A percentile compares a stretch with the other conserved stretches of the same genome.
Evolutionary conservation across 148 eudicot species (phyloP).

Genomic region (Rheum nobile): DNA sequence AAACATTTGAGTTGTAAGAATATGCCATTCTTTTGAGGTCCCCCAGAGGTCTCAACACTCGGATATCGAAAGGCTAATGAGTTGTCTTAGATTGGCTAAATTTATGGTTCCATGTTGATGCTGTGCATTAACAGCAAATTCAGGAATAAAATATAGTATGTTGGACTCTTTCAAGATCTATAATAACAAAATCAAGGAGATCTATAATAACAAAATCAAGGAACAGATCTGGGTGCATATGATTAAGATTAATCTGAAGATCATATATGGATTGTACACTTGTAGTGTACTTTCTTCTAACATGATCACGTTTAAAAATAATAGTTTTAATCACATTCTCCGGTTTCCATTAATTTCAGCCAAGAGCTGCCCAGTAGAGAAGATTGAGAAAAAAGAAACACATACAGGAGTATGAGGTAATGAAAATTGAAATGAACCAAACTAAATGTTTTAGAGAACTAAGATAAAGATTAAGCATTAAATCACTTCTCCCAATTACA

Average conservation of each 20-base stretch:
- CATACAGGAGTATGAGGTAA: too few species aligned
- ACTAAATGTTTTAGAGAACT: too few species aligned
- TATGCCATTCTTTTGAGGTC: neutral
- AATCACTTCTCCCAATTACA: too few species aligned
- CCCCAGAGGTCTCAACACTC: neutral
- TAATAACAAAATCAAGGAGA: neutral
- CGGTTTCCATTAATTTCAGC: neutral
- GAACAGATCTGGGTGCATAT: neutral
- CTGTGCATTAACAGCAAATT: neutral
- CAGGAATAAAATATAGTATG: neutral
- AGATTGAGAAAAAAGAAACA: too few species aligned
- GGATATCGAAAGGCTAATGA: neutral
- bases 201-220: neutral
- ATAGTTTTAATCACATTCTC: neutral
- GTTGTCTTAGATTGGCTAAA: neutral
- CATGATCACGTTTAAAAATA: neutral
- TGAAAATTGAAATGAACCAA: too few species aligned
- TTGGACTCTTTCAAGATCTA: neutral
- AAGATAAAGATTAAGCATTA: neutral
- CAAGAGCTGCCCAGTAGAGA: neutral
- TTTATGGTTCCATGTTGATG: neutral
- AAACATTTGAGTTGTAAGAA: neutral
- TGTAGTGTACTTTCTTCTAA: neutral
- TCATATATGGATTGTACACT: neutral
- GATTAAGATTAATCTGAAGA: neutral